Conservation (phyloP, 305 asterid genomes). For the Fraxinus sp. region DNA sequence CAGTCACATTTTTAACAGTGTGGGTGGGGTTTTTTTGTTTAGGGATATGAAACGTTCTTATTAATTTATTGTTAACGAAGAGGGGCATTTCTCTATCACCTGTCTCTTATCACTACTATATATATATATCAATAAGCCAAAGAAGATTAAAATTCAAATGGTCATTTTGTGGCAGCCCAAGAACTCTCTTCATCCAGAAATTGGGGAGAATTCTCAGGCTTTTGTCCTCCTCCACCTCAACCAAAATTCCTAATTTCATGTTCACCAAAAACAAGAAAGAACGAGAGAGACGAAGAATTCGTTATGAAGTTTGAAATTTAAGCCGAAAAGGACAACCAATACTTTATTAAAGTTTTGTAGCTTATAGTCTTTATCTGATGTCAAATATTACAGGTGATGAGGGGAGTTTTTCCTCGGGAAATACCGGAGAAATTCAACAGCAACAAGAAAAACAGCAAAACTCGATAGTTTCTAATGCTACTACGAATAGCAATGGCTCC, state of each 20-base stretch:
- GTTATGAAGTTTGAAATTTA: not conserved
- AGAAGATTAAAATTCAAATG: slow-evolving; percentile 37
- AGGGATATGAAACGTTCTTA: not conserved
- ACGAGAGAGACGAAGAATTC: not conserved
- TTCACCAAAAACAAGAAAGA: slow-evolving; percentile 27
- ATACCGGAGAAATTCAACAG: slow-evolving; percentile 61
- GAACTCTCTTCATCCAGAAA: slow-evolving; percentile 34
- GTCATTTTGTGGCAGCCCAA: slow-evolving; percentile 31
- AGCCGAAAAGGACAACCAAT: slow-evolving; percentile 14
- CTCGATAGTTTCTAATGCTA: slow-evolving; percentile 21
- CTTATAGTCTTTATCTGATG: slow-evolving; percentile 33
- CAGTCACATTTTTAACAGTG: not conserved
- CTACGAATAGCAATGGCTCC: slow-evolving; percentile 56
- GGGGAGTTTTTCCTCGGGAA: slow-evolving; percentile 77
- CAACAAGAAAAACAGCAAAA: slow-evolving; percentile 34
- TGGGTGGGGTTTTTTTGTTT: not conserved
- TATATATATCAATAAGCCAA: slow-evolving; percentile 67
- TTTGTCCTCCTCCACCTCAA: slow-evolving; percentile 51
- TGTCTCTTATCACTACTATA: slow-evolving; percentile 36
- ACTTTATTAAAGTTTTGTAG: not conserved
- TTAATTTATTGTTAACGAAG: slow-evolving; percentile 17
- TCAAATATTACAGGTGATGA: slow-evolving; percentile 78
- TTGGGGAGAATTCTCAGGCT: slow-evolving; percentile 42
- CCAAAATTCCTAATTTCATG: slow-evolving; percentile 36
- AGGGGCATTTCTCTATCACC: slow-evolving; percentile 31